Conservation (phyloP, 306 rosid species). For the Canavalia gladiata region DNA sequence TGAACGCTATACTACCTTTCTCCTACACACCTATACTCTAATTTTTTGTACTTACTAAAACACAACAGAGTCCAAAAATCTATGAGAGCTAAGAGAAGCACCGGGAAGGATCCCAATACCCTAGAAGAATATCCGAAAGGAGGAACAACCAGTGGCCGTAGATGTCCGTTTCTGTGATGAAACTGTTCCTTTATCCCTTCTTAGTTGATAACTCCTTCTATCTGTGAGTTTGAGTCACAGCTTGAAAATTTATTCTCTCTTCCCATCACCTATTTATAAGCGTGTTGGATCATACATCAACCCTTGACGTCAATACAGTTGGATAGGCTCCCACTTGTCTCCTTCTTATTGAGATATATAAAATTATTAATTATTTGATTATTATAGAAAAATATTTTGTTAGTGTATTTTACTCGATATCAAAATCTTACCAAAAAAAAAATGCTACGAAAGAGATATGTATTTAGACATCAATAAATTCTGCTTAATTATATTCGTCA, state of each 20-base stretch:
- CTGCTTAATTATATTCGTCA: neutral
- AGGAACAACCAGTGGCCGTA: conserved; percentile 1
- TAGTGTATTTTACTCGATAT: too few species aligned
- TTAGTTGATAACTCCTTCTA: neutral
- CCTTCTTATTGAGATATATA: neutral
- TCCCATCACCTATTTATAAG: conserved; percentile 39
- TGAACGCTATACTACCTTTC: neutral
- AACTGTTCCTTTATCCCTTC: conserved; percentile 13
- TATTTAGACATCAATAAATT: too few species aligned
- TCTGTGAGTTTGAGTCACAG: neutral
- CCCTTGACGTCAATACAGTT: neutral
- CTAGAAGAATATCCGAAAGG: conserved; percentile 30
- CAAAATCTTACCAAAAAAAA: too few species aligned
- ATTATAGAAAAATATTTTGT: too few species aligned
- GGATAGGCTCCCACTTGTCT: conserved; percentile 26
- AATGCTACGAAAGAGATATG: too few species aligned
- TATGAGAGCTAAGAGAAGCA: neutral
- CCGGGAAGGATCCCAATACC: neutral
- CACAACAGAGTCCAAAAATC: neutral
- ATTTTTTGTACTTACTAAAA: neutral
- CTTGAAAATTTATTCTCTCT: neutral
- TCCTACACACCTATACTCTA: neutral
- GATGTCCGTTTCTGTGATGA: conserved; percentile 5
- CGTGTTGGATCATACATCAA: neutral
- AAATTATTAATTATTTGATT: neutral